Percentiles rank a stretch among this genome's conserved stretches.
phyloP scores from a whole-genome alignment of 106 monocot genomes.

The Dendrobium catenatum region DNA sequence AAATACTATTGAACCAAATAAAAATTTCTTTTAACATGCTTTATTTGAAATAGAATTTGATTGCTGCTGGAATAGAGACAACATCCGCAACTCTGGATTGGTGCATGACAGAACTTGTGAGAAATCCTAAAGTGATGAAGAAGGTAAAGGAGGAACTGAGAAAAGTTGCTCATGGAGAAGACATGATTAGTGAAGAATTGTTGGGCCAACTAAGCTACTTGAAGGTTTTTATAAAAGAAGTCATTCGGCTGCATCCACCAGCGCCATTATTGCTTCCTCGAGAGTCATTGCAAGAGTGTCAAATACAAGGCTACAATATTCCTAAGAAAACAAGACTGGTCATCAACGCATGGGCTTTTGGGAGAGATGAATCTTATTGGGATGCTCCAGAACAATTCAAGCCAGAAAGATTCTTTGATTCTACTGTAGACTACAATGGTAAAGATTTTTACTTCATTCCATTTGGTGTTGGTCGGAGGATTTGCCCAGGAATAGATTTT shows the following conservation, averaged over 20 bases:
- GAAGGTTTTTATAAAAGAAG: background rate
- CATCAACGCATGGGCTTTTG: background rate
- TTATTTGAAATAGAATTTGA: background rate
- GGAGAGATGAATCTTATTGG: background rate
- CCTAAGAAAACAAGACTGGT: background rate
- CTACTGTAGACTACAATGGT: background rate
- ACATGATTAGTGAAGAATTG: background rate
- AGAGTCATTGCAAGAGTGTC: background rate
- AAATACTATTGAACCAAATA: background rate
- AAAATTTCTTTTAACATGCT: background rate
- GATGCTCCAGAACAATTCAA: background rate
- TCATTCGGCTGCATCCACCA: background rate
- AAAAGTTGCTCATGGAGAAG: background rate
- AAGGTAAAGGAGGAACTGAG: background rate
- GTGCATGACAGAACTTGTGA: background rate
- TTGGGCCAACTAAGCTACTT: background rate
- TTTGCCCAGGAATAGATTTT: background rate
- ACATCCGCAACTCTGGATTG: background rate
- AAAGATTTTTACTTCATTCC: background rate
- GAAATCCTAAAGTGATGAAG: background rate
- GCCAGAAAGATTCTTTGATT: background rate
- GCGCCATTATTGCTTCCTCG: background rate
- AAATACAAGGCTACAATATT: background rate
- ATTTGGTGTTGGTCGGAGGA: background rate
- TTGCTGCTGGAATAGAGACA: background rate